phyloP scores from a whole-genome alignment of 345 rosid species.

The Combretum micranthum region DNA sequence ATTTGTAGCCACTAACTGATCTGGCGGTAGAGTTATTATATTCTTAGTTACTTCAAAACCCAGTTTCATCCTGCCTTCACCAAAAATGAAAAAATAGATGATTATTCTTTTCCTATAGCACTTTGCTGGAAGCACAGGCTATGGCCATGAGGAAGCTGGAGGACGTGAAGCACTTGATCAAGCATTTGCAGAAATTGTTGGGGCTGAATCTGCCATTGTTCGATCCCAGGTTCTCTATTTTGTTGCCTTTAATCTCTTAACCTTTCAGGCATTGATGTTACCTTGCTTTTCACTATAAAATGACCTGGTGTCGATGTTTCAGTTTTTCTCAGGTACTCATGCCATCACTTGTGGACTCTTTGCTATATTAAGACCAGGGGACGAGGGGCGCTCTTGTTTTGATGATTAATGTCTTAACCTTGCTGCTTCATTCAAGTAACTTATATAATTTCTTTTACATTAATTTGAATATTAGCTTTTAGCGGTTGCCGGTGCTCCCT shows the following conservation, averaged over 20 bases:
- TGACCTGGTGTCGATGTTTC: slow-evolving; percentile 1
- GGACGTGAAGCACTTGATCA: slow-evolving; percentile 63
- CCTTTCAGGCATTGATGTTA: background rate
- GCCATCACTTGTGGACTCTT: slow-evolving; percentile 60
- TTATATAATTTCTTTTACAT: slow-evolving; percentile 6
- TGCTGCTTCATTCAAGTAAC: background rate
- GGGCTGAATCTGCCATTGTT: slow-evolving; percentile 60
- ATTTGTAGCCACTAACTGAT: too few species aligned
- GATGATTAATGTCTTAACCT: background rate
- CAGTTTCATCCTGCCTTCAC: too few species aligned
- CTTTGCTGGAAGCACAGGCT: slow-evolving; percentile 58
- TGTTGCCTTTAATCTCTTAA: background rate
- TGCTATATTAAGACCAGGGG: slow-evolving; percentile 56
- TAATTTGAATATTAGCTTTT: slow-evolving; percentile 47
- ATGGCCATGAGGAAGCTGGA: slow-evolving; percentile 70
- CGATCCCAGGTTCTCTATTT: slow-evolving; percentile 38
- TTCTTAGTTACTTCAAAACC: too few species aligned
- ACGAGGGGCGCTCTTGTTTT: slow-evolving; percentile 39
- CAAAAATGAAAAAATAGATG: too few species aligned
- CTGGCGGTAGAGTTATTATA: too few species aligned
- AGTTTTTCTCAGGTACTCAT: slow-evolving; percentile 72
- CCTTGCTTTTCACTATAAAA: slow-evolving; percentile 1
- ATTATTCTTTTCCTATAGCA: slow-evolving; percentile 26
- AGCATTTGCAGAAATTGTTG: slow-evolving; percentile 52
- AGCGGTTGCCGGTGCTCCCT: slow-evolving; percentile 74